Percentiles rank a stretch among this genome's conserved stretches.
phyloP scores from a whole-genome alignment of 2,329 filamentous ascomycete species.

The Ustulina deusta region DNA sequence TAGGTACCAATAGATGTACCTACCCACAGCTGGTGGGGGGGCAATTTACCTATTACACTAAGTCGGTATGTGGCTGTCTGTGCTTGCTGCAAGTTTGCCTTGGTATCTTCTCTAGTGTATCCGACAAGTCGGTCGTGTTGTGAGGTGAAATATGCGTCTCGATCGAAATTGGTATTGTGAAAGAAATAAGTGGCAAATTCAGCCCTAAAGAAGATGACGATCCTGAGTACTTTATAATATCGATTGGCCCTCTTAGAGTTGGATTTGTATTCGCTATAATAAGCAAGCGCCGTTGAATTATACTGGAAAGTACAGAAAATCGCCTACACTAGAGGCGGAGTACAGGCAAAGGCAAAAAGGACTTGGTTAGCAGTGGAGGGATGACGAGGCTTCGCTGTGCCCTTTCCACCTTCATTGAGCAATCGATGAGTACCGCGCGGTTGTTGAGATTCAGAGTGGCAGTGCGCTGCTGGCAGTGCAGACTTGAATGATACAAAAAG shows the following conservation, averaged over 20 bases:
- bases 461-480: no score
- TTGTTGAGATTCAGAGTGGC: no score
- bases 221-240: slow-evolving; percentile 11
- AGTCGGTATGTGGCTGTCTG: slow-evolving; percentile 6
- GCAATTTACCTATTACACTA: neutral
- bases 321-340: slow-evolving; percentile 12
- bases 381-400: slow-evolving; percentile 17
- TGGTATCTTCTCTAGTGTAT: neutral
- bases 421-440: slow-evolving; percentile 3
- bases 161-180: slow-evolving; percentile 1
- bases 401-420: neutral
- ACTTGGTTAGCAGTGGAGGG: neutral
- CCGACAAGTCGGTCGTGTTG: neutral
- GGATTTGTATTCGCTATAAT: neutral
- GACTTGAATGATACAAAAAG: no score
- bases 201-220: neutral
- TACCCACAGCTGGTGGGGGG: neutral
- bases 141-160: neutral
- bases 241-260: neutral
- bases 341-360: neutral
- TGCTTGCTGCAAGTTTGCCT: slow-evolving; percentile 10
- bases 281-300: neutral
- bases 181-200: neutral
- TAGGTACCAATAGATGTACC: no score
- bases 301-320: neutral